A percentile compares a stretch with the other conserved stretches of the same genome.
phyloP scores from a whole-genome alignment of 805 yeast species.

The Candida ovalis region DNA sequence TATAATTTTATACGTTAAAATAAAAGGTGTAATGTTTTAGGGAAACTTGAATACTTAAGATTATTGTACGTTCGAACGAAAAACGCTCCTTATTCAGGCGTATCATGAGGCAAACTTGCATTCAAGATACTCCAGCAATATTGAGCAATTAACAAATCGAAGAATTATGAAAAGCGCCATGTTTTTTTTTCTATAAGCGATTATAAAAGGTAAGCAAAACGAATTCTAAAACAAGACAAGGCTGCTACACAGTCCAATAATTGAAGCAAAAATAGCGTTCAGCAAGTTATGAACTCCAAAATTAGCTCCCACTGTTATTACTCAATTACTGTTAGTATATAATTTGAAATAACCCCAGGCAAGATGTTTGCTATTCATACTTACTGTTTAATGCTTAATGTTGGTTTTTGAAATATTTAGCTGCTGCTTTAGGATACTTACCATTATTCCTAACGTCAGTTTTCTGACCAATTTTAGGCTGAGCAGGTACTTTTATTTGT shows the following conservation, averaged over 20 bases:
- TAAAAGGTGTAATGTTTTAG: not conserved
- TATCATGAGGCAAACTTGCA: too few relatives aligned
- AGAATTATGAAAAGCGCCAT: too few relatives aligned
- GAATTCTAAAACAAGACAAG: not conserved
- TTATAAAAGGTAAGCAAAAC: not conserved
- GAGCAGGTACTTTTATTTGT: constrained; percentile 19
- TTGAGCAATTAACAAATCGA: not conserved
- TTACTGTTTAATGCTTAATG: not conserved
- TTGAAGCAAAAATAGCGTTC: not conserved
- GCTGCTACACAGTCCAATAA: not conserved
- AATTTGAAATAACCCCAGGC: not conserved
- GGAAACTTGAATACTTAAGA: not conserved
- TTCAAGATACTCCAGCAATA: too few relatives aligned
- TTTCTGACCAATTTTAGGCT: constrained; percentile 22
- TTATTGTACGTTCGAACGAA: too few relatives aligned
- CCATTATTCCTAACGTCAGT: constrained; percentile 20
- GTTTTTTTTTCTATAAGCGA: not conserved
- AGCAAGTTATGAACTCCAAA: not conserved
- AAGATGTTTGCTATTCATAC: not conserved
- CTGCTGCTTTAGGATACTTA: constrained; percentile 12
- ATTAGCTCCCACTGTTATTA: not conserved
- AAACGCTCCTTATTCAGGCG: too few relatives aligned
- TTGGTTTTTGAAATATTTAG: not conserved
- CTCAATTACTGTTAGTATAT: not conserved
- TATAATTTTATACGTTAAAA: not conserved